Conservation (phyloP, 164 flowering plant species). For the Akebia trifoliata region DNA sequence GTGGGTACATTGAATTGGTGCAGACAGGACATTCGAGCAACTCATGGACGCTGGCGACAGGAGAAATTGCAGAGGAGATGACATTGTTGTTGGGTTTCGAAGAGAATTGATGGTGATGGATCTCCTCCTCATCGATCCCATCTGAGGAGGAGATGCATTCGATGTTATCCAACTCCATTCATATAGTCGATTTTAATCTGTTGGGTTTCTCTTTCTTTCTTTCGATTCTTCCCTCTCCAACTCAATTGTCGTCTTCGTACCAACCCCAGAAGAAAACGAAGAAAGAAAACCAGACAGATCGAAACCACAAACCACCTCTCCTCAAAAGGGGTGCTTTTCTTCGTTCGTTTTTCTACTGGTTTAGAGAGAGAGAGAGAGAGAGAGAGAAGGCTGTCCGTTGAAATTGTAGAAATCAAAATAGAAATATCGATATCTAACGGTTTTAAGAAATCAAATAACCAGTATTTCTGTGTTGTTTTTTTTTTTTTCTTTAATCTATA, state of each 20-base stretch:
- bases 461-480: too few relatives aligned
- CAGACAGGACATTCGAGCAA: conserved; percentile 66
- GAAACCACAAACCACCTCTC: conserved; percentile 15
- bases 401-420: neutral
- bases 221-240: neutral
- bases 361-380: conserved; percentile 11
- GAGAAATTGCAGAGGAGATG: conserved; percentile 23
- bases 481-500: too few relatives aligned
- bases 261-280: neutral
- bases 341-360: neutral
- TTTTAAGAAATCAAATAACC: neutral
- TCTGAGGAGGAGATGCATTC: conserved; percentile 48
- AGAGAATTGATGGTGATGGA: conserved; percentile 26
- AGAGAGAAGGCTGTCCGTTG: conserved; percentile 15
- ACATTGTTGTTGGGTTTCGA: conserved; percentile 27
- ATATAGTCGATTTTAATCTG: neutral
- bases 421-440: neutral
- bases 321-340: conserved; percentile 29
- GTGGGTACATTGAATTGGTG: conserved; percentile 69
- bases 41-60: conserved; percentile 60
- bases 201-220: neutral
- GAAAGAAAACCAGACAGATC: conserved; percentile 1
- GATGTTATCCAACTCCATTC: conserved; percentile 48
- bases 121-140: conserved; percentile 44
- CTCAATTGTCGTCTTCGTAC: too few relatives aligned